Conservation (phyloP, 2,329 filamentous ascomycete species). For the Colletotrichum orbiculare region DNA sequence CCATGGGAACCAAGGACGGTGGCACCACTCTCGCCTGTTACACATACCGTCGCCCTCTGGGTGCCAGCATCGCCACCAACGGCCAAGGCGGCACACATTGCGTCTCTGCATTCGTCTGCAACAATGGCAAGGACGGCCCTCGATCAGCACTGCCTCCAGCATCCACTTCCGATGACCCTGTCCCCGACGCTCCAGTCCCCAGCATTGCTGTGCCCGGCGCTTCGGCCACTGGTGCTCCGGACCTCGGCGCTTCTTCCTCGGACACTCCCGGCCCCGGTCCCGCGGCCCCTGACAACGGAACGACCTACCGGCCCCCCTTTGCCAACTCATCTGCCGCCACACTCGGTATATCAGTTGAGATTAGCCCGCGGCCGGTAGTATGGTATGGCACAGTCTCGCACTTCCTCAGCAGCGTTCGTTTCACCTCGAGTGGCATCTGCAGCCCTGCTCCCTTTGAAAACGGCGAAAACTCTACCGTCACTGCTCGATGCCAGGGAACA, state of each 20-base stretch:
- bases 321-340: slow-evolving; percentile 12
- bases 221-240: background rate
- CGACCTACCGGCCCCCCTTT: background rate
- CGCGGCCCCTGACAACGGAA: slow-evolving; percentile 9
- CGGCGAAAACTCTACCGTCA: slow-evolving; percentile 33
- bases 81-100: slow-evolving; percentile 49
- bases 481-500: slow-evolving; percentile 25
- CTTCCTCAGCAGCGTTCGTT: slow-evolving; percentile 32
- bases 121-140: slow-evolving; percentile 44
- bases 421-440: slow-evolving; percentile 27
- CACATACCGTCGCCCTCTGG: slow-evolving; percentile 54
- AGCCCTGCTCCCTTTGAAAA: slow-evolving; percentile 31
- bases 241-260: slow-evolving; percentile 19
- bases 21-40: slow-evolving; percentile 54
- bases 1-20: slow-evolving; percentile 52
- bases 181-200: too few relatives aligned
- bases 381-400: slow-evolving; percentile 31
- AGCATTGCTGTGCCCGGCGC: too few relatives aligned
- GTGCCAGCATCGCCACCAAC: slow-evolving; percentile 45
- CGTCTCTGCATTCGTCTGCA: slow-evolving; percentile 55
- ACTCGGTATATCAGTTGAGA: slow-evolving; percentile 16
- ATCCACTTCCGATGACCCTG: too few relatives aligned
- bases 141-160: too few relatives aligned
- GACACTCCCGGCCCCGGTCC: background rate
- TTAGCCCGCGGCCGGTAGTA: slow-evolving; percentile 28